Evolutionary conservation across 352 stramenopile species (phyloP), one percentile per base, ranked within the genome.

Genomic region (Thraustochytrium sp.): DNA sequence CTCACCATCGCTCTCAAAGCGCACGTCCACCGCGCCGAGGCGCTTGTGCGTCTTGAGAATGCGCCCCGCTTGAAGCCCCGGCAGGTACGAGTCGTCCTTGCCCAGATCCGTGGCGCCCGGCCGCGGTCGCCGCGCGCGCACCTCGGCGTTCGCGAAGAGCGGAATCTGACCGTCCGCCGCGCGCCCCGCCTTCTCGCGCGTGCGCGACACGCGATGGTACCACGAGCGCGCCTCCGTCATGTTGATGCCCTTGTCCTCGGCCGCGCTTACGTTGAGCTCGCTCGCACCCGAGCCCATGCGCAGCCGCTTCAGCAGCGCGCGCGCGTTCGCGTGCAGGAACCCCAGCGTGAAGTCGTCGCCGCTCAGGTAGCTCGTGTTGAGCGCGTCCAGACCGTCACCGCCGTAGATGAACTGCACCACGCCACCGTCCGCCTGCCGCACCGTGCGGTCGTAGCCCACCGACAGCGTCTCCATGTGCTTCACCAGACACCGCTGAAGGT

Each of bases 381-480:
- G 94, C 3, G 97, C 94, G 88, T 99, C 97, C 29, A 99, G 90
- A 38, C 96, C 97, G 88, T 99, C 97, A 84, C 99, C 97, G 49
- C 97, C 97, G 84, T 99, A 99, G 23, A 99, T 82, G 85, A 99
- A 99, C 88, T 99, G 97, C 63, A 99, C 88, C 34, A 99, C 94
- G 76, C 92, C 94, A 64, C 96, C 96, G 85, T 99, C 96, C 29
- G 89, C 93, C 89, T 98, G 97, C 68, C 97, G 94, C 61, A 99
- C 97, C 36, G 97, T 99, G 87, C 98, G 92, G 88, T 99, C 97
- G 88, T 99, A 99, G 23, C 87, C 91, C 31, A 99, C 96, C 86
- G 95, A 94, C 16, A 99, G 85, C 72, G 99, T 95, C 85, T 99
- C 97, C 63, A 99, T 88, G 87, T 98, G 95, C 90, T 99, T 99